Evolutionary conservation across 1,284 basidiomycete species (phyloP).

Genomic region (Irpex sp.): DNA sequence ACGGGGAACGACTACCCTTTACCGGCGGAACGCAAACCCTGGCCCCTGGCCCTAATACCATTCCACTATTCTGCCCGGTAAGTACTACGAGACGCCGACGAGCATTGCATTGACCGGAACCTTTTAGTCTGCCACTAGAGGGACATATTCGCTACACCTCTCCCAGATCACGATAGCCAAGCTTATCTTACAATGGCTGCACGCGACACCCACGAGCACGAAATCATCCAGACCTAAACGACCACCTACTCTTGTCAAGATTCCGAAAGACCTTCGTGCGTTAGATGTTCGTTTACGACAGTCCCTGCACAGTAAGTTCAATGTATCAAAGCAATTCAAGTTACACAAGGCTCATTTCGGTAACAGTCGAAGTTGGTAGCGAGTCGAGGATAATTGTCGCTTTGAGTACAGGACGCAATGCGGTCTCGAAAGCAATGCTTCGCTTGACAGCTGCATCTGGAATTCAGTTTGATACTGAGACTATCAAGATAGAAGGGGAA

Average conservation of each 20-base stretch:
- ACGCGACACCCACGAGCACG: constrained; percentile 24
- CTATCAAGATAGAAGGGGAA: constrained; percentile 39
- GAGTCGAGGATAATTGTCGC: constrained; percentile 47
- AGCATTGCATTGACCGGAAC: background rate
- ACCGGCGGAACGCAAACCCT: constrained; percentile 32
- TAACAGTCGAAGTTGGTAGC: constrained; percentile 62
- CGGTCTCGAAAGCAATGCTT: constrained; percentile 45
- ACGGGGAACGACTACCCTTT: constrained; percentile 52
- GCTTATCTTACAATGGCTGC: constrained; percentile 54
- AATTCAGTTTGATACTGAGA: constrained; percentile 42
- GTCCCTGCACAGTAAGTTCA: constrained; percentile 52
- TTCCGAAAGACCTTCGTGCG: constrained; percentile 54
- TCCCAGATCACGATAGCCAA: constrained; percentile 55
- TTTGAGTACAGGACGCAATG: constrained; percentile 62
- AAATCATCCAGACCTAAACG: constrained; percentile 23
- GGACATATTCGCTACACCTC: constrained; percentile 54
- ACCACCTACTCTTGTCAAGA: constrained; percentile 40
- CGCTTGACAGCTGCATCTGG: constrained; percentile 47
- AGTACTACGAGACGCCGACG: constrained; percentile 20
- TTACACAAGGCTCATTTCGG: constrained; percentile 6
- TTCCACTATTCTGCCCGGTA: constrained; percentile 67
- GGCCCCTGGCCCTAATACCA: constrained; percentile 46
- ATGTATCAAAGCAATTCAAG: background rate
- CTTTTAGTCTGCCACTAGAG: constrained; percentile 55
- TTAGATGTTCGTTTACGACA: constrained; percentile 56